A percentile compares a stretch with the other conserved stretches of the same genome.
Evolutionary conservation across 2,329 filamentous ascomycete species (phyloP).

Genomic region (Penicillium corylophilum): DNA sequence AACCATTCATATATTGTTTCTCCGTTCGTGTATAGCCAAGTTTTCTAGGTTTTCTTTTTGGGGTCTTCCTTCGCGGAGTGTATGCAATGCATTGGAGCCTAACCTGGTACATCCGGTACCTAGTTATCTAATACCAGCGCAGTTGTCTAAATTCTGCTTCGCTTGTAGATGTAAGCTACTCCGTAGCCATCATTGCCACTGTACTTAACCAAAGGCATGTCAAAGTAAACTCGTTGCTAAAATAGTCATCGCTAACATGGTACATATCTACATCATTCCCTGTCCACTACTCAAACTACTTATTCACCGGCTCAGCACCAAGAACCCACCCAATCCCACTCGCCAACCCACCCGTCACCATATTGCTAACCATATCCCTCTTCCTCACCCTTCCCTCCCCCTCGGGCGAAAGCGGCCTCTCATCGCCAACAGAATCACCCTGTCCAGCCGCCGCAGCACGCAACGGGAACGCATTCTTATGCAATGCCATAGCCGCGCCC

Average conservation of each 20-base stretch:
- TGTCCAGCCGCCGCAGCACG: constrained; percentile 20
- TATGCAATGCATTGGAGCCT: background rate
- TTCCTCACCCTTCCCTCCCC: constrained; percentile 43
- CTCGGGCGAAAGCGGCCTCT: constrained; percentile 17
- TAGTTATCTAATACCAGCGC: background rate
- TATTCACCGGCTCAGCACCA: constrained; percentile 51
- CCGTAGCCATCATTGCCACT: background rate
- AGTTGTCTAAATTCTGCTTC: background rate
- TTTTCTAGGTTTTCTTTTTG: background rate
- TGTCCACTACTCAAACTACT: constrained; percentile 13
- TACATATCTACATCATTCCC: background rate
- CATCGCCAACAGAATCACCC: constrained; percentile 8
- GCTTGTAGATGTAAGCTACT: background rate
- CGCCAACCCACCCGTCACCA: constrained; percentile 61
- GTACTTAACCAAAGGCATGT: background rate
- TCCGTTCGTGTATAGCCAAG: background rate
- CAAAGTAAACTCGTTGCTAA: background rate
- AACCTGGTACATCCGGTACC: background rate
- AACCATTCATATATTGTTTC: constrained; percentile 17
- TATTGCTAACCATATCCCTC: constrained; percentile 60
- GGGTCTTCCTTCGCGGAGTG: background rate
- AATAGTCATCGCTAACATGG: constrained; percentile 13
- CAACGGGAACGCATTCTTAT: constrained; percentile 50
- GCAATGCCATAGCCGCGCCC: constrained; percentile 49
- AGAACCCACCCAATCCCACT: constrained; percentile 66